These are phyloP conservation scores for Pisolithus tinctorius DNA, from an alignment of 768 basidiomycete genomes.

Conservation along the genomic window DNA sequence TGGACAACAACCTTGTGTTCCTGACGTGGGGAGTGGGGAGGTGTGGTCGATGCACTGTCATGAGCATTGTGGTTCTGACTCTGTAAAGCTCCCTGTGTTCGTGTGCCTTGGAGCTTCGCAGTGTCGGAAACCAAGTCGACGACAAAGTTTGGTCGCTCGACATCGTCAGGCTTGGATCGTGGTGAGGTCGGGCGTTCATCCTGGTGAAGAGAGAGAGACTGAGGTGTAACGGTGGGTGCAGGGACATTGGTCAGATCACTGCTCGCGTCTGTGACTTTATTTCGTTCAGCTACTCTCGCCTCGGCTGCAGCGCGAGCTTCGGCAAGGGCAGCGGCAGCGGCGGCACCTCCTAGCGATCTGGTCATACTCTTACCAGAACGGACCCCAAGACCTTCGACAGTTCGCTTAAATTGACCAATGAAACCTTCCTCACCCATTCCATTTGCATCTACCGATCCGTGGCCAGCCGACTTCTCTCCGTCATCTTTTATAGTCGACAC, in stretches of 20 bases:
- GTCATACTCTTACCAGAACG: slow-evolving; percentile 50
- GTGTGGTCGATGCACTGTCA: slow-evolving; percentile 48
- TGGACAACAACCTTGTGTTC: slow-evolving; percentile 21
- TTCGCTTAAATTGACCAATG: slow-evolving; percentile 63
- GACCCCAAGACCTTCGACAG: slow-evolving; percentile 59
- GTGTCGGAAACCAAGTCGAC: slow-evolving; percentile 51
- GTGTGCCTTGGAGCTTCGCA: slow-evolving; percentile 12
- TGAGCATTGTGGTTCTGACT: slow-evolving; percentile 3
- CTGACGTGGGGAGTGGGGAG: slow-evolving; percentile 46
- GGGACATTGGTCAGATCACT: slow-evolving; percentile 21
- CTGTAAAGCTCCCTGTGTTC: slow-evolving; percentile 15
- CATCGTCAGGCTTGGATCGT: slow-evolving; percentile 2
- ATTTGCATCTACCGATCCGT: slow-evolving; percentile 16
- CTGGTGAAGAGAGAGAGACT: slow-evolving; percentile 2
- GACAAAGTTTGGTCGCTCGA: slow-evolving; percentile 42
- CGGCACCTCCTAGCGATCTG: slow-evolving; percentile 55
- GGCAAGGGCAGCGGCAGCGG: slow-evolving; percentile 51
- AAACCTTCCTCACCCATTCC: slow-evolving; percentile 35
- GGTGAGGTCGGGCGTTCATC: background rate
- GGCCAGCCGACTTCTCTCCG: slow-evolving; percentile 10
- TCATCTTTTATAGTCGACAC: slow-evolving; percentile 15
- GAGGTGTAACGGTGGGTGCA: slow-evolving; percentile 4
- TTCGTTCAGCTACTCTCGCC: slow-evolving; percentile 60
- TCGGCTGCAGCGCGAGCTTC: slow-evolving; percentile 63
- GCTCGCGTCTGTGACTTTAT: slow-evolving; percentile 37